Evolutionary conservation across 1,284 basidiomycete genomes (phyloP), one percentile per base, ranked within the genome.

Genomic region (Rhodotorula sp.): DNA sequence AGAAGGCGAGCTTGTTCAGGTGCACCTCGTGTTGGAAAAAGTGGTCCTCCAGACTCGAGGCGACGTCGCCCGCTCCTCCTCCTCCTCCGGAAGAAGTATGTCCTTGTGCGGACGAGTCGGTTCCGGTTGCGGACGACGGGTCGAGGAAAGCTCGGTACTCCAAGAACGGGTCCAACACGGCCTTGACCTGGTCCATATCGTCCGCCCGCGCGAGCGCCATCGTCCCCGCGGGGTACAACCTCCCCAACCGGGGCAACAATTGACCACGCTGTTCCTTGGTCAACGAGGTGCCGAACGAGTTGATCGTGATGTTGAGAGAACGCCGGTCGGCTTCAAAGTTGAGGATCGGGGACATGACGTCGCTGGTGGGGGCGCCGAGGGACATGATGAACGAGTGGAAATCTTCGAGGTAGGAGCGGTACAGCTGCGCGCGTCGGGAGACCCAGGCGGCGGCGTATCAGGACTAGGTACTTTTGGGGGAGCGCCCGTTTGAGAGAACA

Each of bases 371-470:
- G 15, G 88, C 86, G 45, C 92, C 91, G 28, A 99, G 84, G 5
- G 88, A 87, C 65, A 86, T 83, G 80, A 89, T 91, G 83, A 92
- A 99, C 72, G 85, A 81, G 84, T 95, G 87, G 81, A 99, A 99
- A 82, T 99, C 97, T 82, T 98, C 95, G 69, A 99, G 89, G 83
- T 99, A 99, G 21, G 95, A 91, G 83, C 97, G 98, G 87, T 99
- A 99, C 60, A 99, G 90, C n/a, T 76, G 65, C 8, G 34, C 15
- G 7, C 7, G 28, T 43, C 15, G n/a, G 7, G 45, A 28, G 28
- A 28, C 28, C 28, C 28, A 28, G 28, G 12, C 6, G 12, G 34
- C 4, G 34, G 15, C 5, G 34, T 10, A 5, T 38, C 34, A 38
- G 38, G 38, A 43, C 38, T 43, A 2, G 12, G 38, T 43, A 14